Evolutionary conservation across 768 basidiomycete species (phyloP), one percentile per base, ranked within the genome.

Genomic region (Tricholoma bakamatsutake): DNA sequence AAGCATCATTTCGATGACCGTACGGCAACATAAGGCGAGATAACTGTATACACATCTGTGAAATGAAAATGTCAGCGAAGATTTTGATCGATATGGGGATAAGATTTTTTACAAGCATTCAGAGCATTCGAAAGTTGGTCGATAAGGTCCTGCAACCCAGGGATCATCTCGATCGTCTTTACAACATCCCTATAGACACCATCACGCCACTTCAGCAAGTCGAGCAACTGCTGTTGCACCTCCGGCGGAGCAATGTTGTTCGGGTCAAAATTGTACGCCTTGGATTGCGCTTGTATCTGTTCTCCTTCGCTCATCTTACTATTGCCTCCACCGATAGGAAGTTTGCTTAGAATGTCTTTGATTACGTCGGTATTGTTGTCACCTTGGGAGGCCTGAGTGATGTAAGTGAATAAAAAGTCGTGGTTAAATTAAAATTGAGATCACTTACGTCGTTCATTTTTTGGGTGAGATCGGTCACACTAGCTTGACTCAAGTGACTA

Each of bases 1-100:
- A n/a, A 33, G n/a, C 30, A 37, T 13, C 24, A 10, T 8, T 49
- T 28, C 21, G 24, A 34, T 10, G 12, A 71, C 65, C 76, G 18
- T 63, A 83, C 83, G 57, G 76, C 72, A n/a, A 85, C 62, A 59
- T 80, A 87, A 11, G 87, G 85, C 24, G 87, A 84, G 37, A 88
- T 68, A 31, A 86, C 73, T 10, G 84, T 84, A 65, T 84, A 86
- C 24, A 87, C 80, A 61, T 80, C 83, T 85, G 43, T 21, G 34
- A 48, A 30, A 46, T 24, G 21, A 1, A 31, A 24, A 50, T 17
- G 31, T 65, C 7, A 59, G 50, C 47, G 54, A 24, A 35, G 27
- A 1, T 15, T 9, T 37, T n/a, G 18, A 30, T 39, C 21, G 3
- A 42, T 43, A 13, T 17, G 49, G 12, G 8, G 43, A 53, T 9